Evolutionary conservation across 202 grass and related monocot species (phyloP).

Genomic region (Brachypodium distachyon): DNA sequence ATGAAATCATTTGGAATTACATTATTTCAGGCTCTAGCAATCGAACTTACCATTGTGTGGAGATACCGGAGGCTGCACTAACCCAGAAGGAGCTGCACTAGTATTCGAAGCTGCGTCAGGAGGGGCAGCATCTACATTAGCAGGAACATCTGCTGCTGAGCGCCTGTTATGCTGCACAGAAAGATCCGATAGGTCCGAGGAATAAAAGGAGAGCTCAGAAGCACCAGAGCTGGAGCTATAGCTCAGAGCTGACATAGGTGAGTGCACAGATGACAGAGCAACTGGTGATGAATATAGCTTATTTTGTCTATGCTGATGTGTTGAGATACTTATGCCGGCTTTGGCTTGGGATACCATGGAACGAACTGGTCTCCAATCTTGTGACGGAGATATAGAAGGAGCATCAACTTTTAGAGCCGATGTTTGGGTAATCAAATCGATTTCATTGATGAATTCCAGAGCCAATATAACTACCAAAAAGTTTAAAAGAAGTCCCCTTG

Average conservation of each 20-base stretch:
- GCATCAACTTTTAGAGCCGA: conserved; percentile 38
- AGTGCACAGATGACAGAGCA: conserved; percentile 18
- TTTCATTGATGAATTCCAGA: conserved; percentile 35
- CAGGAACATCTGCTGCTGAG: conserved; percentile 22
- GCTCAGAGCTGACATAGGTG: conserved; percentile 36
- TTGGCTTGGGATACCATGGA: conserved; percentile 24
- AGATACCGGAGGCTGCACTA: conserved; percentile 69
- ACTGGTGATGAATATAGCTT: conserved; percentile 27
- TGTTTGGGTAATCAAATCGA: conserved; percentile 31
- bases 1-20: conserved; percentile 4
- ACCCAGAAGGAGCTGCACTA: conserved; percentile 59
- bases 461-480: conserved; percentile 34
- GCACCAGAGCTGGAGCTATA: conserved; percentile 21
- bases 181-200: conserved; percentile 25
- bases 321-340: conserved; percentile 19
- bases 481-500: conserved; percentile 24
- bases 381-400: conserved; percentile 43
- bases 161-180: conserved; percentile 12
- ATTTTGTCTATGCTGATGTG: conserved; percentile 18
- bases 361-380: conserved; percentile 41
- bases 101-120: conserved; percentile 74
- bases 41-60: conserved; percentile 60
- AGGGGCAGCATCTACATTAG: conserved; percentile 35
- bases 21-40: conserved; percentile 9
- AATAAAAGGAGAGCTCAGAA: conserved; percentile 29